Base-by-base conservation (phyloP, 495 filamentous ascomycete species). In the Viridothelium virens region DNA sequence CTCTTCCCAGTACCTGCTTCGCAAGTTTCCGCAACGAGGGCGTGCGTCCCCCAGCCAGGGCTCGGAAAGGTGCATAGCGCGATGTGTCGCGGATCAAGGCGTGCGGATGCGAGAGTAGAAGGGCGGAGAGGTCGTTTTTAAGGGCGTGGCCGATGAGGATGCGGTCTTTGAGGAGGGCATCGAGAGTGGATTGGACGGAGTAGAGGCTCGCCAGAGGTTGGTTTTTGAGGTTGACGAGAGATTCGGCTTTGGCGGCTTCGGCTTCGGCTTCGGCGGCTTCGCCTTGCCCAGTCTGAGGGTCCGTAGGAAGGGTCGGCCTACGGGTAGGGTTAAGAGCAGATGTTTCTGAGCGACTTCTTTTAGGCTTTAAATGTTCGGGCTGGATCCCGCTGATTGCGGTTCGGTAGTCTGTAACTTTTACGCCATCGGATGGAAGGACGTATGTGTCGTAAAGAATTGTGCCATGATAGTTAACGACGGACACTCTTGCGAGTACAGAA, bases 121-220 rank as follows among this genome's bases (percentile, higher is more conserved):
- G 78, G 7, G 83, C 92, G 34, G 86, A 82, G 33, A 97, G 75
- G 74, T 98, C 94, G 69, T 97, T 89, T 68, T 87, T 85, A 37
- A 97, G 75, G n/a, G 92, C 90, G 75, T 98, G 94, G 0, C 94
- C 94, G 2, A 98, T 83, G 0, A 98, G 77, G 38, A 97, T 83
- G 16, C 89, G 80, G 12, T 81, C 88, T 31, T 86, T 77, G 4
- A 98, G 76, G 3, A 97, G 81, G n/a, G 78, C 80, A 0, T 87
- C 84, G 25, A 96, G 84, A 50, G 88, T 81, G 38, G 79, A 76
- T 70, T 95, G 92, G 1, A 91, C 93, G 16, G 87, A 82, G 56
- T 87, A 85, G 66, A 96, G 89, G 5, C 79, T 3, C 25, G 73
- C 36, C 25, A 59, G 53, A 14, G 53, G 53, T 7, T 34, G 31